These are phyloP conservation scores for Magnusiomyces fungicola DNA, from an alignment of 1,139 yeast genomes.

Conservation along the genomic window DNA sequence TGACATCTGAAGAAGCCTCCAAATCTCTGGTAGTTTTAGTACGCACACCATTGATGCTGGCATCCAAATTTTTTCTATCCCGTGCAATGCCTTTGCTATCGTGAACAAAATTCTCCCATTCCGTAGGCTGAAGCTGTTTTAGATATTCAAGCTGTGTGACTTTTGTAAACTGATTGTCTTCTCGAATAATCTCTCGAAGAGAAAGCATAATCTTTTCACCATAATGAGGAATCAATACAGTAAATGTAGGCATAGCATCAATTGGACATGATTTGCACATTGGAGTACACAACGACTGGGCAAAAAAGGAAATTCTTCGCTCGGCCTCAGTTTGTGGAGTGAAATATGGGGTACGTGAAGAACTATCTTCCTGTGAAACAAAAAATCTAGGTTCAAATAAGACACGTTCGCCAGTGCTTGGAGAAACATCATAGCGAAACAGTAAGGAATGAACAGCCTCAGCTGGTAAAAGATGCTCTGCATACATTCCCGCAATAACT, in stretches of 20 bases:
- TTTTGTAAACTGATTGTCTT: slow-evolving; percentile 49
- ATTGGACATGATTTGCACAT: slow-evolving; percentile 67
- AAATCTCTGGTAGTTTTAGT: slow-evolving; percentile 13
- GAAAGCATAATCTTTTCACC: slow-evolving; percentile 64
- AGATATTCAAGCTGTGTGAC: slow-evolving; percentile 68
- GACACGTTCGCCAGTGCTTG: slow-evolving; percentile 28
- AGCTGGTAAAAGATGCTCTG: slow-evolving; percentile 69
- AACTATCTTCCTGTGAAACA: slow-evolving; percentile 63
- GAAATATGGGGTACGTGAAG: slow-evolving; percentile 37
- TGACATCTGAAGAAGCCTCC: slow-evolving; percentile 18
- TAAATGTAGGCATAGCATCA: slow-evolving; percentile 71
- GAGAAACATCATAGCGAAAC: slow-evolving; percentile 44
- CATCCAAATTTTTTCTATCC: slow-evolving; percentile 9
- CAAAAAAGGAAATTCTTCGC: slow-evolving; percentile 76
- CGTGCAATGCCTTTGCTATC: slow-evolving; percentile 32
- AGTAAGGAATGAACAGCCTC: slow-evolving; percentile 52
- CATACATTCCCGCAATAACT: slow-evolving; percentile 62
- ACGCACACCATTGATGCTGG: slow-evolving; percentile 5
- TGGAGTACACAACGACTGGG: slow-evolving; percentile 76
- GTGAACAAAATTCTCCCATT: slow-evolving; percentile 71
- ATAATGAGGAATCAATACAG: slow-evolving; percentile 82
- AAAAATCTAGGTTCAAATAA: slow-evolving; percentile 56
- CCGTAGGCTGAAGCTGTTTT: slow-evolving; percentile 58
- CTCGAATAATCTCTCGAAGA: slow-evolving; percentile 61
- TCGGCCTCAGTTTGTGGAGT: slow-evolving; percentile 65